phyloP scores from a whole-genome alignment of 75 land plant species.

The Ceratopteris richardii region DNA sequence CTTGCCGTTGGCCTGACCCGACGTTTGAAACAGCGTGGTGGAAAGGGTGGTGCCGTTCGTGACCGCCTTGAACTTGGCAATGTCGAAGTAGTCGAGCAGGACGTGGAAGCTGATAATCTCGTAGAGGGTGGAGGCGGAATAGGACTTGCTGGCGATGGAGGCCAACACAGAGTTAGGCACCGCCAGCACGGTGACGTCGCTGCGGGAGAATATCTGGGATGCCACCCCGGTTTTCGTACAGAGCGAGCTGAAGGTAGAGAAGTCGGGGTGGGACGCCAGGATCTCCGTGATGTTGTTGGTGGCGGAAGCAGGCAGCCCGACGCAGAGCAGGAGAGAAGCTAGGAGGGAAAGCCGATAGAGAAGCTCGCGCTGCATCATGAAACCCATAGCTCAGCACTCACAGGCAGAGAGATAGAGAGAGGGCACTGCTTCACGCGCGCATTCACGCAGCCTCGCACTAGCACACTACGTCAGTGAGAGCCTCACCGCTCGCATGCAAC shows the following conservation, averaged over 20 bases:
- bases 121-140: constrained; percentile 7
- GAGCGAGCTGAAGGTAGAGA: constrained; percentile 24
- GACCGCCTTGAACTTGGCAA: constrained; percentile 21
- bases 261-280: constrained; percentile 16
- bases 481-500: too few relatives aligned
- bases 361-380: too few relatives aligned
- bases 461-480: too few relatives aligned
- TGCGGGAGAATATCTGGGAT: constrained; percentile 29
- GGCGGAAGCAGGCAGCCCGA: neutral
- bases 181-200: constrained; percentile 34
- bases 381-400: too few relatives aligned
- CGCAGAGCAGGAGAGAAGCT: neutral
- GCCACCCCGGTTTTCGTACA: constrained; percentile 25
- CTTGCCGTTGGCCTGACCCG: constrained; percentile 30
- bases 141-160: constrained; percentile 3
- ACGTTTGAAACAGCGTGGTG: constrained; percentile 50
- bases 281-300: constrained; percentile 29
- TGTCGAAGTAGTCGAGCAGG: constrained; percentile 47
- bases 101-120: constrained; percentile 33
- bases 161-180: constrained; percentile 16
- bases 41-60: constrained; percentile 10
- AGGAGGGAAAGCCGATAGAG: too few relatives aligned
- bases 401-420: too few relatives aligned
- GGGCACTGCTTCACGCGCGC: too few relatives aligned
- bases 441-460: too few relatives aligned